Percentiles rank a stretch among this genome's conserved stretches.
Evolutionary conservation across 345 rosid species (phyloP).

Genomic region (Brassica napus): Da-Ae NC_063451.1:14670501-14671000

Average conservation of each 20-base stretch:
- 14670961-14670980: slow-evolving; percentile 56
- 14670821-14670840: slow-evolving; percentile 77
- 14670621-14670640: slow-evolving; percentile 48
- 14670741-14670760: slow-evolving; percentile 81
- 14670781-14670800: slow-evolving; percentile 72
- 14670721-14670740: slow-evolving; percentile 61
- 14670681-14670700: slow-evolving; percentile 56
- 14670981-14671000: slow-evolving; percentile 67
- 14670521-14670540: slow-evolving; percentile 69
- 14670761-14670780: slow-evolving; percentile 66
- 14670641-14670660: slow-evolving; percentile 72
- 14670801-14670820: slow-evolving; percentile 63
- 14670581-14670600: slow-evolving; percentile 63
- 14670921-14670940: slow-evolving; percentile 59
- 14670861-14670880: slow-evolving; percentile 81
- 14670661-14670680: slow-evolving; percentile 76
- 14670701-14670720: slow-evolving; percentile 43
- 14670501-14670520: slow-evolving; percentile 77
- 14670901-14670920: slow-evolving; percentile 60
- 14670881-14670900: slow-evolving; percentile 75
- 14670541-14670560: slow-evolving; percentile 87
- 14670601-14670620: slow-evolving; percentile 55
- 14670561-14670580: slow-evolving; percentile 71
- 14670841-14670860: slow-evolving; percentile 70
- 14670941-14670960: slow-evolving; percentile 56